phyloP scores from a whole-genome alignment of 2,329 filamentous ascomycete genomes.

The Claviceps citrina region DNA sequence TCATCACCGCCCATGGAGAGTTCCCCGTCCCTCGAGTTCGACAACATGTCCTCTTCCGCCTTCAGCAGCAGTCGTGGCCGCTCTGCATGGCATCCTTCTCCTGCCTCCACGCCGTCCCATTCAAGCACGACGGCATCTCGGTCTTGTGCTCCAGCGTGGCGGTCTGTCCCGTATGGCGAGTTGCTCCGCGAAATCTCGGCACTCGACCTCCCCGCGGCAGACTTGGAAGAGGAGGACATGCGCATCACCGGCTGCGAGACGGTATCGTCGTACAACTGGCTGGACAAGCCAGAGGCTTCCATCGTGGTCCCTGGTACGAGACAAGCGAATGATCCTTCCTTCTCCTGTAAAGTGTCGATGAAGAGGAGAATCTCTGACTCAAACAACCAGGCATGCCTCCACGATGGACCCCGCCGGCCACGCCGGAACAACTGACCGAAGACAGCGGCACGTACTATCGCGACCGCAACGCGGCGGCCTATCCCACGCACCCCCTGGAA shows the following conservation, averaged over 20 bases:
- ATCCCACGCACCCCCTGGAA: constrained; percentile 33
- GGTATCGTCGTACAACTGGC: constrained; percentile 24
- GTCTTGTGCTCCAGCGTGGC: no score
- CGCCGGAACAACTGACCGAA: constrained; percentile 19
- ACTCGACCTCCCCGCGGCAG: no score
- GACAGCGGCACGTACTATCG: constrained; percentile 37
- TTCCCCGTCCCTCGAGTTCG: background rate
- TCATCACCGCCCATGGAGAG: background rate
- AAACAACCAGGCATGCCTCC: no score
- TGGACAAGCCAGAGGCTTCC: constrained; percentile 11
- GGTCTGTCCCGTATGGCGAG: no score
- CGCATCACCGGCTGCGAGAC: background rate
- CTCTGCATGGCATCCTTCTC: background rate
- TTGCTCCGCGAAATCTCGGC: no score
- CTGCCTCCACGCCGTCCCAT: background rate
- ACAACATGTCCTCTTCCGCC: background rate
- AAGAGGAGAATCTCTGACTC: no score
- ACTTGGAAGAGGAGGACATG: no score
- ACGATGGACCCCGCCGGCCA: constrained; percentile 30
- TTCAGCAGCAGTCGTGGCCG: background rate
- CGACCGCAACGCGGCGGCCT: constrained; percentile 37
- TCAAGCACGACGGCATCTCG: background rate
- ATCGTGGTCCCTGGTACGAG: background rate
- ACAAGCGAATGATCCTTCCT: background rate
- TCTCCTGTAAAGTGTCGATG: no score